Percentiles rank a stretch among this genome's conserved stretches.
phyloP scores from a whole-genome alignment of 768 basidiomycete genomes.

The Sporobolomyces pararoseus region DNA sequence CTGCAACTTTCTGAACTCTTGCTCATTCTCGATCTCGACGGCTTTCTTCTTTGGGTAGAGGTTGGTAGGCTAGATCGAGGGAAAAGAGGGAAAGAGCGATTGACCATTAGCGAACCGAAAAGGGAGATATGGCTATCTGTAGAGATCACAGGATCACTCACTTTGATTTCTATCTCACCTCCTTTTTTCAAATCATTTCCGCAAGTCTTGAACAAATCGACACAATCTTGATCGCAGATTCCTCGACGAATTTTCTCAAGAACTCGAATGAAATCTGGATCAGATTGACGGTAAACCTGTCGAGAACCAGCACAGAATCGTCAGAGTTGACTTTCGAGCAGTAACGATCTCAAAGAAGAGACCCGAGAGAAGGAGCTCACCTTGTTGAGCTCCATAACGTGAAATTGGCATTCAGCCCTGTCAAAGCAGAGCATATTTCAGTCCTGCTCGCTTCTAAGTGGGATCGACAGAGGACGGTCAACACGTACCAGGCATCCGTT shows the following conservation, averaged over 20 bases:
- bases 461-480: rapidly evolving
- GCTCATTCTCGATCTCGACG: conserved; percentile 49
- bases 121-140: background rate
- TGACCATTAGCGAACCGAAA: too few species aligned
- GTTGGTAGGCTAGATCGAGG: conserved; percentile 33
- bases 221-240: conserved; percentile 34
- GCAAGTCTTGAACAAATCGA: conserved; percentile 38
- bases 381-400: conserved; percentile 45
- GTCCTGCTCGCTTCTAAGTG: too few species aligned
- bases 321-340: background rate
- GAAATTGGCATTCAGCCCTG: conserved; percentile 41
- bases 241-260: conserved; percentile 49
- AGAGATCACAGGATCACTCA: too few species aligned
- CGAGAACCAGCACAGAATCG: background rate
- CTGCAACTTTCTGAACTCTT: conserved; percentile 46
- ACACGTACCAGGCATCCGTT: conserved; percentile 46
- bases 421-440: background rate
- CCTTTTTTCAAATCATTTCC: conserved; percentile 41
- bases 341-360: background rate
- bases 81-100: conserved; percentile 39
- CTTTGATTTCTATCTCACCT: conserved; percentile 44
- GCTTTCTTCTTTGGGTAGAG: conserved; percentile 47
- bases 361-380: conserved; percentile 12
- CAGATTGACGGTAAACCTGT: conserved; percentile 48
- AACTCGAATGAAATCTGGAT: conserved; percentile 46